A percentile compares a stretch with the other conserved stretches of the same genome.
Evolutionary conservation across 768 basidiomycete genomes (phyloP).

Genomic region (Suillus spraguei): DNA sequence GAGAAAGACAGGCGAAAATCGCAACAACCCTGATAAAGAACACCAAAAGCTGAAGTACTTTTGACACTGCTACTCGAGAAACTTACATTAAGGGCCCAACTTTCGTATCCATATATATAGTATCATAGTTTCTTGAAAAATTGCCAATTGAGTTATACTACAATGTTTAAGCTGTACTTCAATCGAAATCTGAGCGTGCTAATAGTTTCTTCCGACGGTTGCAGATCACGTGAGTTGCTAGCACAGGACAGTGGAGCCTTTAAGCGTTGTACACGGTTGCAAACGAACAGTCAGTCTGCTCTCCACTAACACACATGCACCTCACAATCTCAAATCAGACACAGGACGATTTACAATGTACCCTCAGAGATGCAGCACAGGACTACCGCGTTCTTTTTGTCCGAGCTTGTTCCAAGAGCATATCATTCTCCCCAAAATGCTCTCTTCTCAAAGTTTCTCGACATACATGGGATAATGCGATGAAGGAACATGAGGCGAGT

Average conservation of each 20-base stretch:
- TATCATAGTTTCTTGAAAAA: not conserved
- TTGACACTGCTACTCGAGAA: not conserved
- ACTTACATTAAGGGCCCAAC: not conserved
- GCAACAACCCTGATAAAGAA: not conserved
- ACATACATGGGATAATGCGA: conserved; percentile 17
- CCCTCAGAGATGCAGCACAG: conserved; percentile 9
- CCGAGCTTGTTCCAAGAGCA: conserved; percentile 26
- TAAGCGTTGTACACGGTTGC: not conserved
- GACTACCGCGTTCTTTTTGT: conserved; percentile 20
- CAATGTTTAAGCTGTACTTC: not conserved
- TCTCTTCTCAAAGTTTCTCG: conserved; percentile 21
- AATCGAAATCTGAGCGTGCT: not conserved
- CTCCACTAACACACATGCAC: conserved; percentile 21
- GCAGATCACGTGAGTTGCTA: not conserved
- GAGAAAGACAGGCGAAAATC: conserved; percentile 32
- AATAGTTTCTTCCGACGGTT: too few relatives aligned
- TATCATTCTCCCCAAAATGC: conserved; percentile 22
- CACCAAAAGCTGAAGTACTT: not conserved
- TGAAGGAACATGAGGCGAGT: conserved; percentile 22
- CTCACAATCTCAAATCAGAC: conserved; percentile 43
- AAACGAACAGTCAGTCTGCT: not conserved
- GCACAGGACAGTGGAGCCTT: not conserved
- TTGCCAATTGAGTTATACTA: not conserved
- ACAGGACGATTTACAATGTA: conserved; percentile 26
- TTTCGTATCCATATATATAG: not conserved